Evolutionary conservation across 371 early-diverging fungal genomes (phyloP).

Genomic region (Apophysomyces elegans): DNA sequence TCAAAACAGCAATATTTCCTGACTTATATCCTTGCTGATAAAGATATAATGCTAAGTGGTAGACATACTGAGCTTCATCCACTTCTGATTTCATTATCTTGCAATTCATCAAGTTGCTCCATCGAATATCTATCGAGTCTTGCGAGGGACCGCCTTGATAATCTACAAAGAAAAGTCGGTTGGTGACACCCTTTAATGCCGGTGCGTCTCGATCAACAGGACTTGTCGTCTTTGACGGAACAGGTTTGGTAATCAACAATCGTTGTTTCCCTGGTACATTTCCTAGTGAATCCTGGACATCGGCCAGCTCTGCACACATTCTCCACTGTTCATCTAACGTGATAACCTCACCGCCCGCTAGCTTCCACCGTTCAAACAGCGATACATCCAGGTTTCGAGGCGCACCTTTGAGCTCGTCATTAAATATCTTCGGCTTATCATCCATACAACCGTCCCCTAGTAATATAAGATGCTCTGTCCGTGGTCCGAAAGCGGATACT

Average conservation of each 20-base stretch:
- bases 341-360: slow-evolving; percentile 26
- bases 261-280: neutral
- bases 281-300: slow-evolving; percentile 15
- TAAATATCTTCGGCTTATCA: slow-evolving; percentile 16
- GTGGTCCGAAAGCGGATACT: slow-evolving; percentile 24
- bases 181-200: slow-evolving; percentile 23
- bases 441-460: slow-evolving; percentile 24
- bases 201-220: slow-evolving; percentile 10
- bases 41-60: slow-evolving; percentile 39
- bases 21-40: slow-evolving; percentile 35
- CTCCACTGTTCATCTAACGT: slow-evolving; percentile 49
- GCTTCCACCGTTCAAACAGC: slow-evolving; percentile 44
- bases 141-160: slow-evolving; percentile 11
- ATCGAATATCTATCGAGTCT: neutral
- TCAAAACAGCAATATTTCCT: slow-evolving; percentile 24
- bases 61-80: slow-evolving; percentile 38
- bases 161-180: slow-evolving; percentile 35
- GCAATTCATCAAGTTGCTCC: neutral
- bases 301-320: slow-evolving; percentile 33
- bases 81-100: slow-evolving; percentile 21
- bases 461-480: slow-evolving; percentile 45
- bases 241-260: slow-evolving; percentile 24
- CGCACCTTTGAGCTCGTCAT: slow-evolving; percentile 16
- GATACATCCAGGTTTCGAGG: slow-evolving; percentile 34
- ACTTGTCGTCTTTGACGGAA: slow-evolving; percentile 17